A percentile compares a stretch with the other conserved stretches of the same genome.
Evolutionary conservation across 176 grass and related monocot species (phyloP).

Genomic region (Otatea glauca): DNA sequence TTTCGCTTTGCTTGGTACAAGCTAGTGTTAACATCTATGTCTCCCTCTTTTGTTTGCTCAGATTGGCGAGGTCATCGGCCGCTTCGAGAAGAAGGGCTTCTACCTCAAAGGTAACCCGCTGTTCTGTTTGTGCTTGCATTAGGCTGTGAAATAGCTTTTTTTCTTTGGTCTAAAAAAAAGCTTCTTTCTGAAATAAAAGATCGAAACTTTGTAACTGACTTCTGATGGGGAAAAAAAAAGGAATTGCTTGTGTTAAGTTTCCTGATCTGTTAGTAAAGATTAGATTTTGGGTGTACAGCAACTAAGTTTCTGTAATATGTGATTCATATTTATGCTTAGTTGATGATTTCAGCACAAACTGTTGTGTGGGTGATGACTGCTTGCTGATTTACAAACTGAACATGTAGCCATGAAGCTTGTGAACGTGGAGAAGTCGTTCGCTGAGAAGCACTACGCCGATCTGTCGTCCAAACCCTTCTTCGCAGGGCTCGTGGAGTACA

Average conservation of each 20-base stretch:
- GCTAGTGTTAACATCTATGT: slow-evolving; percentile 5
- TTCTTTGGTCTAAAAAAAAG: no score
- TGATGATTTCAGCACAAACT: background rate
- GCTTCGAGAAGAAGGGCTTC: slow-evolving; percentile 99
- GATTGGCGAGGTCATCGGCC: slow-evolving; percentile 90
- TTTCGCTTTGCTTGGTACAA: background rate
- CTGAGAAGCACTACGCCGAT: slow-evolving; percentile 98
- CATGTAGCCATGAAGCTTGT: slow-evolving; percentile 75
- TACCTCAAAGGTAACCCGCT: slow-evolving; percentile 71
- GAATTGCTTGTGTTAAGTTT: background rate
- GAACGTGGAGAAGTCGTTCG: slow-evolving; percentile 86
- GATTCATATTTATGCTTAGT: background rate
- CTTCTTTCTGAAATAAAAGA: background rate
- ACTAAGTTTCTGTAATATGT: background rate
- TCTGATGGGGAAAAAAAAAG: background rate
- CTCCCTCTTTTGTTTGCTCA: slow-evolving; percentile 21
- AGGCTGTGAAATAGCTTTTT: background rate
- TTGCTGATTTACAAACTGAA: slow-evolving; percentile 30
- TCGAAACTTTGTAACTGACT: background rate
- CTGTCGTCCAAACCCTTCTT: slow-evolving; percentile 94
- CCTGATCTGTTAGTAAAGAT: background rate
- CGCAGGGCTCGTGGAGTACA: slow-evolving; percentile 80
- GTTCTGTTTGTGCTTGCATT: background rate
- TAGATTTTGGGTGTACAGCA: background rate
- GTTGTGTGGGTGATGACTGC: background rate